Evolutionary conservation across 768 basidiomycete genomes (phyloP).

Genomic region (Mycena leptocephala): DNA sequence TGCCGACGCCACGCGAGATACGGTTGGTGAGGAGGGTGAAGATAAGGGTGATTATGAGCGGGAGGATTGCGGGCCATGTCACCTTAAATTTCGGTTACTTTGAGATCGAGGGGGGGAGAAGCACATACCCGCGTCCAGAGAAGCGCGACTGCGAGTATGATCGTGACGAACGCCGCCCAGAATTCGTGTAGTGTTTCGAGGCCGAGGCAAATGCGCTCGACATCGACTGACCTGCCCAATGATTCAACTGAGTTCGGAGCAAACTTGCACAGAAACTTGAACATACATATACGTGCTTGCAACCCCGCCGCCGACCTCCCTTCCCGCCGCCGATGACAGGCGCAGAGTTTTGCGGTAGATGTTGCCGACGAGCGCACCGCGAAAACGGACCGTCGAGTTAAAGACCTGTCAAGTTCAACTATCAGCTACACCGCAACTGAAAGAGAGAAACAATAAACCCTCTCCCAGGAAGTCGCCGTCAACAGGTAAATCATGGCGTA

Average conservation of each 20-base stretch:
- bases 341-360: slow-evolving; percentile 23
- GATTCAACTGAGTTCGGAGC: no score
- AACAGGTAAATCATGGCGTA: slow-evolving; percentile 27
- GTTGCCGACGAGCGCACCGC: slow-evolving; percentile 21
- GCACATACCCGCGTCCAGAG: slow-evolving; percentile 5
- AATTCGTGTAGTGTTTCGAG: slow-evolving; percentile 14
- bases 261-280: no score
- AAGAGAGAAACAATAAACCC: no score
- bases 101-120: no score
- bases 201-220: slow-evolving; percentile 21
- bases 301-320: slow-evolving; percentile 21
- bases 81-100: no score
- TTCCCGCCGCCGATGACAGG: background rate
- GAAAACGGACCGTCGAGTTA: slow-evolving; percentile 18
- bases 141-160: background rate
- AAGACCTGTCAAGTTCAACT: slow-evolving; percentile 12
- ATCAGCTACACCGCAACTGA: no score
- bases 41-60: slow-evolving; percentile 18
- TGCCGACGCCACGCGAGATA: slow-evolving; percentile 10
- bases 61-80: slow-evolving; percentile 25
- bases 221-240: slow-evolving; percentile 30
- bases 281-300: slow-evolving; percentile 25
- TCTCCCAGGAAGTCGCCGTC: slow-evolving; percentile 30
- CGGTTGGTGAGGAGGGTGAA: background rate
- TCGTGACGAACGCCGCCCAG: slow-evolving; percentile 11